phyloP scores from a whole-genome alignment of 208 protist genomes.

The Trypanosomatidae sp. region DNA sequence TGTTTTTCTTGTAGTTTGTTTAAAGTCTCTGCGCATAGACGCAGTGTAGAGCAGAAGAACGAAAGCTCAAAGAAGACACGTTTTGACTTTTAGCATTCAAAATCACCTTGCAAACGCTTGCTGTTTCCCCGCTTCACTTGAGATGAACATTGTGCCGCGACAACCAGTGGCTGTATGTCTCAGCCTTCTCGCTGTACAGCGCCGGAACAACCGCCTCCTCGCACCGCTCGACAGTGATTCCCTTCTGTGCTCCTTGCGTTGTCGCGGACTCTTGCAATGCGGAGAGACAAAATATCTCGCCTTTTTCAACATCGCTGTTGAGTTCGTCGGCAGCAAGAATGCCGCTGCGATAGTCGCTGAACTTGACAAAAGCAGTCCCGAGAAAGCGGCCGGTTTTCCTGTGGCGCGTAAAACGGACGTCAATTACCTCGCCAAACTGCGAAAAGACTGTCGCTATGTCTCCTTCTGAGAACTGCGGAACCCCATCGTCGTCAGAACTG shows the following conservation, averaged over 20 bases:
- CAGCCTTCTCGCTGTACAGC: constrained; percentile 9
- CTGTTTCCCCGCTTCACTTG: neutral
- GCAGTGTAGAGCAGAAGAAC: too few relatives aligned
- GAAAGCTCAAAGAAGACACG: too few relatives aligned
- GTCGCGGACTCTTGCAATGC: constrained; percentile 1
- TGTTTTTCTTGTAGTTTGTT: too few relatives aligned
- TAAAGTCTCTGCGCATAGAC: too few relatives aligned
- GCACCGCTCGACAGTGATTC: constrained; percentile 80
- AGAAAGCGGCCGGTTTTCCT: constrained; percentile 66
- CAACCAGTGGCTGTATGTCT: constrained; percentile 61
- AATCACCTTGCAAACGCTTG: neutral
- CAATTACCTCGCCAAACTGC: constrained; percentile 80
- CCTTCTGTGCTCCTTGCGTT: constrained; percentile 9
- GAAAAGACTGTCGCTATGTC: constrained; percentile 88
- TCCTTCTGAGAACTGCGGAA: constrained; percentile 63
- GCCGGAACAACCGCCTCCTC: constrained; percentile 62
- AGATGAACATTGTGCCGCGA: constrained; percentile 6
- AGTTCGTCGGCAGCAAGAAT: constrained; percentile 76
- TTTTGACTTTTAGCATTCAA: too few relatives aligned
- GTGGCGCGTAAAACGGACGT: constrained; percentile 80
- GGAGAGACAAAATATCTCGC: constrained; percentile 51
- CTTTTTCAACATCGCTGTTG: constrained; percentile 72
- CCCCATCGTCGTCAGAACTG: neutral
- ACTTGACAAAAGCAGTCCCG: constrained; percentile 82
- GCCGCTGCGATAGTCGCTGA: constrained; percentile 64